These are phyloP conservation scores for Backusella tuberculispora DNA, from an alignment of 192 early-diverging fungal genomes.

Conservation along the genomic window DNA sequence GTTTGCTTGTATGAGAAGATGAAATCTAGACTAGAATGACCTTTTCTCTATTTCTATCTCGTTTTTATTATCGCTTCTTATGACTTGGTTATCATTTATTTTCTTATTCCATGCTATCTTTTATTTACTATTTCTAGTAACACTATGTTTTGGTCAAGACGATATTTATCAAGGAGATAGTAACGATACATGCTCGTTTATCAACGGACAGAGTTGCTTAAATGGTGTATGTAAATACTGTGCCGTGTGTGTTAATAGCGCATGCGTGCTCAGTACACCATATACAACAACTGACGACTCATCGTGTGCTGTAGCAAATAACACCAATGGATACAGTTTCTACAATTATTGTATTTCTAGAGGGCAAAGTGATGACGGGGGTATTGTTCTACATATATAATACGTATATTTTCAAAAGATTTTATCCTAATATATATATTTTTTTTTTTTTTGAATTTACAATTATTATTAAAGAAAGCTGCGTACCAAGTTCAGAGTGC, in stretches of 20 bases:
- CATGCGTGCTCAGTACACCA: constrained; percentile 24
- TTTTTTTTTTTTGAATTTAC: background rate
- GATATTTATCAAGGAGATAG: background rate
- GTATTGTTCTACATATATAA: background rate
- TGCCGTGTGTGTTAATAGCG: constrained; percentile 29
- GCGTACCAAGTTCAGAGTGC: constrained; percentile 23
- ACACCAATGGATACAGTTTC: constrained; percentile 14
- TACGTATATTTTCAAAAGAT: background rate
- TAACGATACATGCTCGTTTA: constrained; percentile 22
- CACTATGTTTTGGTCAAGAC: background rate
- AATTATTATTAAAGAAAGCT: background rate
- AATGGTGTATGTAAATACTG: constrained; percentile 28
- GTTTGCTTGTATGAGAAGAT: background rate
- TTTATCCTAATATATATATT: background rate
- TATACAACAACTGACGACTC: background rate
- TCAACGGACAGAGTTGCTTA: constrained; percentile 22
- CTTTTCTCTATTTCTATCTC: background rate
- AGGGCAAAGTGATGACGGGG: constrained; percentile 21
- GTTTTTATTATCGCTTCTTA: background rate
- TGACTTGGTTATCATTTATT: background rate
- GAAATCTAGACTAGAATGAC: background rate
- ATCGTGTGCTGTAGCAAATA: constrained; percentile 14
- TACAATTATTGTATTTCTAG: constrained; percentile 30
- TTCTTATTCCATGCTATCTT: background rate
- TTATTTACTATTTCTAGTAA: background rate